These are phyloP conservation scores for Secale cereale DNA, from an alignment of 176 grass and related monocot genomes.

Conservation along the genomic window DNA sequence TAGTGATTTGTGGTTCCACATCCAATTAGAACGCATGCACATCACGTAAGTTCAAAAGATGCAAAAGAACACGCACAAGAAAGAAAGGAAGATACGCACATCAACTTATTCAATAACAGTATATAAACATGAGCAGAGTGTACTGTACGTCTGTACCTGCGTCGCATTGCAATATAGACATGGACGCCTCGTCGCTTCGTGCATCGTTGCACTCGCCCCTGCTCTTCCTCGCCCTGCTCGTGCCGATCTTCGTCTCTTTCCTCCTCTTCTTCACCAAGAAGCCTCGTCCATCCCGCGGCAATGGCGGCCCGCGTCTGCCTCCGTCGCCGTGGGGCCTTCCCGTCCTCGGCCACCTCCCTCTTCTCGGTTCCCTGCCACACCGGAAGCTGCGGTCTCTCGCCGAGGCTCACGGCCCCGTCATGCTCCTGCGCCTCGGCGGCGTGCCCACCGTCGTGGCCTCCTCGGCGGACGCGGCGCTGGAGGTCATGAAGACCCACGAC, in stretches of 20 bases:
- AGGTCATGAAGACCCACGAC: slow-evolving; percentile 50
- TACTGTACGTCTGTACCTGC: too few species aligned
- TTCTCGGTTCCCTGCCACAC: slow-evolving; percentile 40
- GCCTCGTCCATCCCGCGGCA: neutral
- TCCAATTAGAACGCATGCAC: neutral
- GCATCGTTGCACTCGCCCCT: neutral
- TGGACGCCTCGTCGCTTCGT: neutral
- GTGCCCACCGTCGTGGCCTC: slow-evolving; percentile 47
- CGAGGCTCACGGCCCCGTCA: slow-evolving; percentile 38
- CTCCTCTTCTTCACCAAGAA: neutral
- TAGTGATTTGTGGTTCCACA: neutral
- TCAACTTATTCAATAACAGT: neutral
- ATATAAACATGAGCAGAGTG: neutral
- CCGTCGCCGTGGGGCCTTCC: slow-evolving; percentile 44
- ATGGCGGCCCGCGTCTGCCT: neutral
- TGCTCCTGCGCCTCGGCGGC: slow-evolving; percentile 45
- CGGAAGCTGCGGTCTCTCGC: slow-evolving; percentile 31
- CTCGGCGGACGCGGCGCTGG: slow-evolving; percentile 43
- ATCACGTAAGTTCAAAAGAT: neutral
- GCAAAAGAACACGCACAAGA: neutral
- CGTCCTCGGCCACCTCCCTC: slow-evolving; percentile 54
- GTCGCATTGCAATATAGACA: neutral
- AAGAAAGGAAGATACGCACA: neutral
- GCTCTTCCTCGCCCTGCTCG: neutral
- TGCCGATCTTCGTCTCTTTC: neutral